phyloP scores from a whole-genome alignment of 176 grass and related monocot genomes.

The Triticum monococcum region DNA sequence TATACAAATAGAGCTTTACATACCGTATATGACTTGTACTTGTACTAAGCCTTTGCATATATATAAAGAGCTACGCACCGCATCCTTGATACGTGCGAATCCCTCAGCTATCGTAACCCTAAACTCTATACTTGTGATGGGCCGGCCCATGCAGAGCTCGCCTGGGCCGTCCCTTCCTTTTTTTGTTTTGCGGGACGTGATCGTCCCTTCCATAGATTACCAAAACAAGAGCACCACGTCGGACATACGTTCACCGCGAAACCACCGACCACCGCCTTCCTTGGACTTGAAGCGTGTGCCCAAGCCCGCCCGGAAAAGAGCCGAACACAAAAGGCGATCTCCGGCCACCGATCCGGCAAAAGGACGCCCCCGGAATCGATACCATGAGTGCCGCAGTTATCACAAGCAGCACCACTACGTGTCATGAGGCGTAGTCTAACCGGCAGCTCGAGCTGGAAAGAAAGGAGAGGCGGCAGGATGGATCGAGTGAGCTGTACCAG shows the following conservation, averaged over 20 bases:
- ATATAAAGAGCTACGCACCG: too few relatives aligned
- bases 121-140: too few relatives aligned
- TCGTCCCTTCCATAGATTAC: too few relatives aligned
- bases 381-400: slow-evolving; percentile 31
- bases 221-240: too few relatives aligned
- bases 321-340: neutral
- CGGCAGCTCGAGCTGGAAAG: slow-evolving; percentile 18
- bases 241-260: neutral
- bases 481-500: slow-evolving; percentile 14
- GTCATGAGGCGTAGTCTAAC: neutral
- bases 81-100: too few relatives aligned
- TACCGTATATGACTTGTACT: too few relatives aligned
- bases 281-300: neutral
- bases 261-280: neutral
- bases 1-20: too few relatives aligned
- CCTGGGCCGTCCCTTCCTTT: too few relatives aligned
- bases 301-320: neutral
- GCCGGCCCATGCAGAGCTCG: too few relatives aligned
- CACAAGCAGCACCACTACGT: neutral
- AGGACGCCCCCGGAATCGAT: slow-evolving; percentile 32
- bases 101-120: too few relatives aligned
- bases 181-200: too few relatives aligned
- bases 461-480: neutral
- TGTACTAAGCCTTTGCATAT: too few relatives aligned
- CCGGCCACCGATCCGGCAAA: neutral